Conservation (phyloP, 176 grass and related monocot species). For the Alloteropsis semialata region DNA sequence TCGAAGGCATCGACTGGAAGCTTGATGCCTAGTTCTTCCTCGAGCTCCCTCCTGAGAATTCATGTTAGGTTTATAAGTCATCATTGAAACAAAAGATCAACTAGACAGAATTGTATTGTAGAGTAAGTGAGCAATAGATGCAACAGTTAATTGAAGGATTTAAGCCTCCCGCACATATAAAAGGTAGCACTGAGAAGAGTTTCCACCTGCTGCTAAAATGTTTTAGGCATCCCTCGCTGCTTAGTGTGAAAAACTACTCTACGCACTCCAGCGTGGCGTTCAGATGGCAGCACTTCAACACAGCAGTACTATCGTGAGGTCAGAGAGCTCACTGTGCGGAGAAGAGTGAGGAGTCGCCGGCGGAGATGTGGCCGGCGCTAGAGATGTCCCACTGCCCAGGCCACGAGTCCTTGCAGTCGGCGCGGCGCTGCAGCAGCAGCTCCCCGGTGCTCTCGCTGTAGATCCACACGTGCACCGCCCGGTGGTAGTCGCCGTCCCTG, state of each 20-base stretch:
- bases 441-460: slow-evolving; percentile 84
- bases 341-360: slow-evolving; percentile 81
- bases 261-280: neutral
- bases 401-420: slow-evolving; percentile 95
- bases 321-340: slow-evolving; percentile 59
- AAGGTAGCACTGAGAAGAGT: neutral
- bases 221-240: neutral
- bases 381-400: slow-evolving; percentile 92
- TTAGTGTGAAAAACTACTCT: neutral
- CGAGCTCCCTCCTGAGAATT: slow-evolving; percentile 77
- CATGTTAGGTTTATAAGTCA: slow-evolving; percentile 27
- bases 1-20: slow-evolving; percentile 93
- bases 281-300: neutral
- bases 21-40: slow-evolving; percentile 89
- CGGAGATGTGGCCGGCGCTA: slow-evolving; percentile 81
- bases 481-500: slow-evolving; percentile 76
- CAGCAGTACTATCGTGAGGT: neutral
- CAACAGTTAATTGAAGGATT: neutral
- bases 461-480: slow-evolving; percentile 89
- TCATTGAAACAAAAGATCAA: neutral
- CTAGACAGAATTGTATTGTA: neutral
- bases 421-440: slow-evolving; percentile 78
- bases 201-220: neutral
- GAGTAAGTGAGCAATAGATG: neutral
- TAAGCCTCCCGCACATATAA: neutral